Evolutionary conservation across 768 basidiomycete species (phyloP), one percentile per base, ranked within the genome.

Genomic region (Rhizopogon vesiculosus): DNA sequence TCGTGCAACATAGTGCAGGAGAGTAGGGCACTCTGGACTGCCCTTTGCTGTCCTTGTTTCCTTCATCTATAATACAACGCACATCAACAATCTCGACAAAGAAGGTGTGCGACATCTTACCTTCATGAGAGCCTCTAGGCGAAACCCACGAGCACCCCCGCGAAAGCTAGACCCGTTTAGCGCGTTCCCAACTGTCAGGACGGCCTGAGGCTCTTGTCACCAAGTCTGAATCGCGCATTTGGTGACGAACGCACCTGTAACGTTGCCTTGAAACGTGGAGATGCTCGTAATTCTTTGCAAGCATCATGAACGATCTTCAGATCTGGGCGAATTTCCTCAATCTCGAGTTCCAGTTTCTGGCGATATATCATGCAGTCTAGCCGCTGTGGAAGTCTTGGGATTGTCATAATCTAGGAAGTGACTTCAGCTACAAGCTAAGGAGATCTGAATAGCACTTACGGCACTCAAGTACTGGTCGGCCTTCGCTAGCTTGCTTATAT

Each of bases 1-100:
- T 45, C 81, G 79, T 12, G 90, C 91, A n/a, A 96, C 68, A 65
- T 93, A 96, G 67, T 96, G 94, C 12, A 97, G 76, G n/a, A 98
- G 74, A 0, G 93, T 96, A 0, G 93, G 92, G 60, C 91, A 95
- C 7, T 83, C 83, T 0, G 81, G 48, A 0, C 81, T 80, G 0
- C 80, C 81, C 55, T 82, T 86, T 0, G 80, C 83, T 0, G 91
- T 89, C 70, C 83, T 91, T 7, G 87, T 93, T 61, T 94, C 92
- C 64, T 84, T 87, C 72, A 93, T 71, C 93, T 96, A 58, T 33
- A 19, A 45, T 12, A 35, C 3, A 49, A 42, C 16, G 33, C 19
- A 38, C 6, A 15, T 50, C 31, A n/a, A 13, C 5, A 6, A 12
- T 25, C 7, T 12, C n/a, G 28, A 15, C 12, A 40, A 29, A 9